A percentile compares a stretch with the other conserved stretches of the same genome.
Evolutionary conservation across 1,284 basidiomycete species (phyloP).

Genomic region (Agroathelia rolfsii): DNA sequence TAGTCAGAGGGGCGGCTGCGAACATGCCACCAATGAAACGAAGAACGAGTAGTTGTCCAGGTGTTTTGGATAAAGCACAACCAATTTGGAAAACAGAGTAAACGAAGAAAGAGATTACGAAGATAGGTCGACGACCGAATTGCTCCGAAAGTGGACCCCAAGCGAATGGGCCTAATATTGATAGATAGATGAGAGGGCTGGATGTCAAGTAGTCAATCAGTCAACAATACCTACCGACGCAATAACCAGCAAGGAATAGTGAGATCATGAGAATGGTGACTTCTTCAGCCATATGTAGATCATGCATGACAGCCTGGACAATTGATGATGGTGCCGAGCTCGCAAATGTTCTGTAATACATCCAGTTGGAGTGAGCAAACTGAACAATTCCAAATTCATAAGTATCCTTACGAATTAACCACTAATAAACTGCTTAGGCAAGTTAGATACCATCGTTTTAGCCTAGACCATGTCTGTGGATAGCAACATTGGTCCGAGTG

Average conservation of each 20-base stretch:
- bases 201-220: slow-evolving; percentile 4
- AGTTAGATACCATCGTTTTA: slow-evolving; percentile 41
- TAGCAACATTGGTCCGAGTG: slow-evolving; percentile 2
- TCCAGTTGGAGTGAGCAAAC: slow-evolving; percentile 3
- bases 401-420: slow-evolving; percentile 56
- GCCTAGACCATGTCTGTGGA: slow-evolving; percentile 27
- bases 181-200: slow-evolving; percentile 54
- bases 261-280: slow-evolving; percentile 38
- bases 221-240: slow-evolving; percentile 30
- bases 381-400: background rate
- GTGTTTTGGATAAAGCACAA: slow-evolving; percentile 53
- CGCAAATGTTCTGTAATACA: slow-evolving; percentile 41
- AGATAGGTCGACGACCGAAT: slow-evolving; percentile 55
- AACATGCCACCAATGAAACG: slow-evolving; percentile 62
- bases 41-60: slow-evolving; percentile 51
- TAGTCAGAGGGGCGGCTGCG: slow-evolving; percentile 35
- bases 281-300: slow-evolving; percentile 49
- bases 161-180: slow-evolving; percentile 27
- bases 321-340: slow-evolving; percentile 48
- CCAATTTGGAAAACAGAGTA: slow-evolving; percentile 47
- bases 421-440: slow-evolving; percentile 49
- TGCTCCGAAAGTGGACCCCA: slow-evolving; percentile 41
- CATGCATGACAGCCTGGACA: slow-evolving; percentile 30
- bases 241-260: slow-evolving; percentile 47
- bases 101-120: slow-evolving; percentile 55